Percentiles rank a stretch among this genome's conserved stretches.
These are phyloP conservation scores for Xylariaceae sp. DNA, from an alignment of 2,329 filamentous ascomycete genomes.

Conservation along the genomic window DNA sequence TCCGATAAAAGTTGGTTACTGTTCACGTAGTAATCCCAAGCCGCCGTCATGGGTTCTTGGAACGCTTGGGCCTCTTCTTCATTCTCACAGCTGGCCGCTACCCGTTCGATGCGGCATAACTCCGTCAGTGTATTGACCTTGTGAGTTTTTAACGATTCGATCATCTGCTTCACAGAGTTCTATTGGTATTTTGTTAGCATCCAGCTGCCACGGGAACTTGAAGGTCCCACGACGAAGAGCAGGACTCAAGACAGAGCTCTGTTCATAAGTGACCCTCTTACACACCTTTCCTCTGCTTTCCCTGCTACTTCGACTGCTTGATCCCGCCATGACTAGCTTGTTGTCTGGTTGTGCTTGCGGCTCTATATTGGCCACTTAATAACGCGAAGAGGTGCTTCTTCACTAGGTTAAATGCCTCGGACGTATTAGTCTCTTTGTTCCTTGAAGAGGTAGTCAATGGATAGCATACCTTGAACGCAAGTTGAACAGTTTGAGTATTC, in stretches of 20 bases:
- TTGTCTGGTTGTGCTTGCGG: not conserved
- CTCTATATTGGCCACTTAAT: not conserved
- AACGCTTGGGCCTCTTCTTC: conserved; percentile 64
- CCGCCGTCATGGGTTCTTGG: conserved; percentile 69
- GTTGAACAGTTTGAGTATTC: not conserved
- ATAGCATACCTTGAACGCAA: conserved; percentile 8
- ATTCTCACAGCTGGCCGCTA: conserved; percentile 63
- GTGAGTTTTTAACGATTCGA: conserved; percentile 68
- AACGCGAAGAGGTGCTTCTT: not conserved
- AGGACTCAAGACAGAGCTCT: not conserved
- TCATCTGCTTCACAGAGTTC: conserved; percentile 56
- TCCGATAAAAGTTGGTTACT: conserved; percentile 73
- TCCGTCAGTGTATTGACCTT: conserved; percentile 77
- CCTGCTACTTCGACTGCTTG: conserved; percentile 22
- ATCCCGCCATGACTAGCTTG: conserved; percentile 8
- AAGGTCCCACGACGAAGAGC: not conserved
- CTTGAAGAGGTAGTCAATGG: not conserved
- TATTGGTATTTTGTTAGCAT: conserved; percentile 24
- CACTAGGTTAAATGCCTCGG: conserved; percentile 4
- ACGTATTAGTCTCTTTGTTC: not conserved
- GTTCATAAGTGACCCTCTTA: not conserved
- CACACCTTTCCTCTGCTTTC: conserved; percentile 17
- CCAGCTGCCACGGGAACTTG: conserved; percentile 2
- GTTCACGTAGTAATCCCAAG: conserved; percentile 75
- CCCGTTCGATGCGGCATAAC: conserved; percentile 72